Evolutionary conservation across 345 rosid species (phyloP).

Genomic region (Citrus unshiu): DNA sequence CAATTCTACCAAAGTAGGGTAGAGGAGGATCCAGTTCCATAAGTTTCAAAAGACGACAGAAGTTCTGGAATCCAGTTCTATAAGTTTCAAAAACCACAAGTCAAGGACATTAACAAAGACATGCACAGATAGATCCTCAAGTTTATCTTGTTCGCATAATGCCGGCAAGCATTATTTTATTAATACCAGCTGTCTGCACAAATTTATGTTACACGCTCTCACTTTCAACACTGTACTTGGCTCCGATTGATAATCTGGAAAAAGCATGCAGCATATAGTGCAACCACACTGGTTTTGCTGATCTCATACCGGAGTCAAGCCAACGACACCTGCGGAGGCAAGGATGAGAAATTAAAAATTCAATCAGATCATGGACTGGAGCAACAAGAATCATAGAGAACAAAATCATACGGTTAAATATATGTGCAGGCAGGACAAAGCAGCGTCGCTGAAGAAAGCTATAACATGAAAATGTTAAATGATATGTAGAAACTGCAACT

Average conservation of each 20-base stretch:
- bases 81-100: background rate
- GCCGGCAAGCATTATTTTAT: conserved; percentile 10
- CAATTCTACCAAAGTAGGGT: background rate
- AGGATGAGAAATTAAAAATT: background rate
- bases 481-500: background rate
- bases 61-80: background rate
- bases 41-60: background rate
- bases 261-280: conserved; percentile 18
- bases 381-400: background rate
- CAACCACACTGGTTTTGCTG: conserved; percentile 1
- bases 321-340: conserved; percentile 63
- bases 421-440: background rate
- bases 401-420: background rate
- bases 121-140: background rate
- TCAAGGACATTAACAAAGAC: background rate
- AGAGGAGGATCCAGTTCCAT: background rate
- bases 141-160: conserved; percentile 14
- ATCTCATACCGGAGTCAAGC: conserved; percentile 54
- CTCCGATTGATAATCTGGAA: conserved; percentile 17
- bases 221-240: background rate
- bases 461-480: background rate
- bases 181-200: conserved; percentile 16
- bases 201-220: conserved; percentile 8
- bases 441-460: background rate
- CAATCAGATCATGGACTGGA: background rate